Percentiles rank a stretch among this genome's conserved stretches.
phyloP scores from a whole-genome alignment of 148 eudicot species.

The Arctostaphylos glauca region DNA sequence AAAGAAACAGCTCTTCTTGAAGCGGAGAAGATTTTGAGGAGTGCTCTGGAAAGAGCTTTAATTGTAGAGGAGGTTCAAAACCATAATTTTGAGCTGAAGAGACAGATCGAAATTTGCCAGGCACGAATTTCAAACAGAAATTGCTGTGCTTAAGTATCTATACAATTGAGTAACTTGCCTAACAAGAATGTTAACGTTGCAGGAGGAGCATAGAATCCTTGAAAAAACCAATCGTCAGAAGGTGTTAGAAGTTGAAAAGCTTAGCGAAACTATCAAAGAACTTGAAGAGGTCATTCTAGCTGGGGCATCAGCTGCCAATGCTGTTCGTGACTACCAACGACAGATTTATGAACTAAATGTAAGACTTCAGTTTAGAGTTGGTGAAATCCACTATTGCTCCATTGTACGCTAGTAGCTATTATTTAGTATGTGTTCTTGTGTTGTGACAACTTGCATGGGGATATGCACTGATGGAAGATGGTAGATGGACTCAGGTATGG shows the following conservation, averaged over 20 bases:
- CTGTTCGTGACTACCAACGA: constrained; percentile 64
- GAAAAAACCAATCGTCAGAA: constrained; percentile 85
- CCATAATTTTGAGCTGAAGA: constrained; percentile 71
- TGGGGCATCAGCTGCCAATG: constrained; percentile 84
- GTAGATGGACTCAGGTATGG: not conserved
- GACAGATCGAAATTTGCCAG: constrained; percentile 86
- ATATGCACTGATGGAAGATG: not conserved
- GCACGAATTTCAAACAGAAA: constrained; percentile 13
- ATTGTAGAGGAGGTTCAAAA: constrained; percentile 92
- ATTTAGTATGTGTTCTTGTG: not conserved
- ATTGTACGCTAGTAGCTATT: not conserved
- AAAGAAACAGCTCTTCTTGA: constrained; percentile 89
- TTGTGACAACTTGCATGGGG: not conserved
- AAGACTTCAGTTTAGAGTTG: not conserved
- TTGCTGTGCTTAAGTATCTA: not conserved
- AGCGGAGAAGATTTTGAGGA: constrained; percentile 81
- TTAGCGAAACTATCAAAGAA: constrained; percentile 66
- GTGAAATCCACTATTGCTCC: not conserved
- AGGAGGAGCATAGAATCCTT: constrained; percentile 80
- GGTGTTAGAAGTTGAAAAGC: constrained; percentile 81
- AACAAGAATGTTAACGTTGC: constrained; percentile 1
- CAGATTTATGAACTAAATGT: constrained; percentile 73
- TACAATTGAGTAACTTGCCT: not conserved
- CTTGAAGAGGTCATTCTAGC: constrained; percentile 89
- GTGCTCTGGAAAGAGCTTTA: constrained; percentile 86